Evolutionary conservation across 2,329 filamentous ascomycete genomes (phyloP), one percentile per base, ranked within the genome.

Genomic region (Escovopsis weberi): DNA sequence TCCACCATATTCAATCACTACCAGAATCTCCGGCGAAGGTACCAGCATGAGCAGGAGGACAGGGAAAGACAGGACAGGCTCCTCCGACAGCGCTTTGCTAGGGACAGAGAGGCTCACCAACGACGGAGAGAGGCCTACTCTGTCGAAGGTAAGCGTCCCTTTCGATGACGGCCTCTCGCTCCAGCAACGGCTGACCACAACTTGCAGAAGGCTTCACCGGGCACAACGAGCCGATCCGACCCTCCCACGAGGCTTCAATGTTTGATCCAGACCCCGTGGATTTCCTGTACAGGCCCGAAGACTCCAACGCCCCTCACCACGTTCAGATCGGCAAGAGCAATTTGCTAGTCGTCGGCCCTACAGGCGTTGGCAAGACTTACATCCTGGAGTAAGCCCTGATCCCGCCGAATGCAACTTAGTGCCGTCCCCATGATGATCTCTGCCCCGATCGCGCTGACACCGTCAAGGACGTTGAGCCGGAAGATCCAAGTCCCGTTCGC

Each of bases 1-100:
- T 82, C 89, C 4, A 87, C 89, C 6, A 84, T 98, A 26, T 95
- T 94, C 66, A 95, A 96, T 57, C 91, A 98, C 59, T 95, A 96
- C 58, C 86, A 95, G 61, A 78, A 85, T 38, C 75, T 94, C 46
- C 80, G 88, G 23, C 74, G 86, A 54, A 71, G 86, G 39, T 77
- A 81, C 45, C 77, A 91, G 50, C 78, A 88, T 43, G 87, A 94
- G 53, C 77, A 85, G 26, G 66, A 72, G 45, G 74, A 78, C 42
- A 64, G 67, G 41, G 69, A 68, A 38, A 51, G 63, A 33, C 63
- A 68, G 37, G 81, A 86, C 48, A 84, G 82, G 62, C 57, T 78
- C 40, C 67, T 81, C 54, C 76, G 83, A 36, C 83, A 87, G 57
- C 74, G 78, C 46, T 77, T 81, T 55, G 70, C 82, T 44, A 72